Percentiles rank a stretch among this genome's conserved stretches.
Evolutionary conservation across 768 basidiomycete genomes (phyloP).

Genomic region (Pleurotus cornucopiae): DNA sequence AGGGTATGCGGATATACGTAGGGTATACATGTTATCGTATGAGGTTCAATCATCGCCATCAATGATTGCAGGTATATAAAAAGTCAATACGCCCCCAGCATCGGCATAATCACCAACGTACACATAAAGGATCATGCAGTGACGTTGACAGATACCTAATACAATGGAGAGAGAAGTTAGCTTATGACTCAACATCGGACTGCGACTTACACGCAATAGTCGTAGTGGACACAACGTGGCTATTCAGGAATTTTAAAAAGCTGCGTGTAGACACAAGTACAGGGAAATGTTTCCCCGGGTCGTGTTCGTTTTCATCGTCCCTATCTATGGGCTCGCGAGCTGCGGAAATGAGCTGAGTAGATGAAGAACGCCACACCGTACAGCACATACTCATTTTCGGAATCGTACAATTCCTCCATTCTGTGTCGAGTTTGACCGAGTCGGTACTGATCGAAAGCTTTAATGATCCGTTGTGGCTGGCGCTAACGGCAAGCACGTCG

Average conservation of each 20-base stretch:
- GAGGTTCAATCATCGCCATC: slow-evolving; percentile 37
- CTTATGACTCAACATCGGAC: too few species aligned
- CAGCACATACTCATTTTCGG: slow-evolving; percentile 43
- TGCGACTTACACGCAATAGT: slow-evolving; percentile 73
- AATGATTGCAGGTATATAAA: slow-evolving; percentile 79
- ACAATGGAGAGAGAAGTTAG: neutral
- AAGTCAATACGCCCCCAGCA: slow-evolving; percentile 82
- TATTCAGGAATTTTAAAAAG: slow-evolving; percentile 78
- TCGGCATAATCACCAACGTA: slow-evolving; percentile 80
- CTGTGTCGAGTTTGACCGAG: slow-evolving; percentile 71
- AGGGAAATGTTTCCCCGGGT: slow-evolving; percentile 55
- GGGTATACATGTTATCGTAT: too few species aligned
- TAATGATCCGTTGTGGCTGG: slow-evolving; percentile 57
- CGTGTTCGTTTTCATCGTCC: slow-evolving; percentile 33
- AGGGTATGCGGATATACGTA: too few species aligned
- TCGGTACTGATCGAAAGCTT: slow-evolving; percentile 61
- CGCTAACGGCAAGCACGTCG: slow-evolving; percentile 62
- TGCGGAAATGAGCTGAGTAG: neutral
- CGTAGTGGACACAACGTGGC: slow-evolving; percentile 75
- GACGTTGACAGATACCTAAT: slow-evolving; percentile 74
- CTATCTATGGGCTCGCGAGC: slow-evolving; percentile 23
- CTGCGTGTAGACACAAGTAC: slow-evolving; percentile 70
- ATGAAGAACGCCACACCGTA: neutral
- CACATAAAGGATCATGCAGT: slow-evolving; percentile 85
- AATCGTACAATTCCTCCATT: slow-evolving; percentile 72